Evolutionary conservation across 139 green algal species (phyloP), one percentile per base, ranked within the genome.

Genomic region (Pleodorina starrii): DNA sequence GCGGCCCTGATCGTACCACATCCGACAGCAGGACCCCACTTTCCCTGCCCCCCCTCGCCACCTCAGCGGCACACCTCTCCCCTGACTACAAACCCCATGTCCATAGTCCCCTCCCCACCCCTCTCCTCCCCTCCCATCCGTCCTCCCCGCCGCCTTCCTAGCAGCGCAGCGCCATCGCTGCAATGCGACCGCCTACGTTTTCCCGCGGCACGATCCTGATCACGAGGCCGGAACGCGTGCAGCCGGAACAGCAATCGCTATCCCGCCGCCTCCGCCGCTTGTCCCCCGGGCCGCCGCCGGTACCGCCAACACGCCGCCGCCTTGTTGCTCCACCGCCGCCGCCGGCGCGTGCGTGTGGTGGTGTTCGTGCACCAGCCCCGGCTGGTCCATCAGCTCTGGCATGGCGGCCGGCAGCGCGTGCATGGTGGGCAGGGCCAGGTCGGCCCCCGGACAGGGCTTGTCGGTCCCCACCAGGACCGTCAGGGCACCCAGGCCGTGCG

Each of bases 401-500:
- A 94, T 73, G n/a, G 80, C 69, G 23, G 68, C 36, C 60, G 78
- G 86, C 38, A 94, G 89, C 46, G 73, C 32, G 27, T 88, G 57
- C 57, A 94, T 66, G 48, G 59, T 79, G 43, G 81, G 46, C 2
- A 92, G 29, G 2, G 83, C 84, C 21, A 94, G 68, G 63, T 94
- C 89, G 1, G 71, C 80, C 0, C 66, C 66, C n/a, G 50, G 69
- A 9, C 36, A 59, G n/a, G 38, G 25, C 84, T 75, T 48, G 42
- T 78, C 60, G 11, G 35, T 44, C 17, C 73, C 88, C 23, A 91
- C 85, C 51, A 91, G 71, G 79, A 97, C 95, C 16, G 92, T 95
- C 44, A 92, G 91, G 1, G 97, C 89, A 29, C 96, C 96, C n/a
- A 94, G 69, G 10, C 86, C 71, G 44, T 96, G 93, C 17, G 94